Evolutionary conservation across 208 protist species (phyloP).

Genomic region (Acanthamoeba culbertsoni): DNA sequence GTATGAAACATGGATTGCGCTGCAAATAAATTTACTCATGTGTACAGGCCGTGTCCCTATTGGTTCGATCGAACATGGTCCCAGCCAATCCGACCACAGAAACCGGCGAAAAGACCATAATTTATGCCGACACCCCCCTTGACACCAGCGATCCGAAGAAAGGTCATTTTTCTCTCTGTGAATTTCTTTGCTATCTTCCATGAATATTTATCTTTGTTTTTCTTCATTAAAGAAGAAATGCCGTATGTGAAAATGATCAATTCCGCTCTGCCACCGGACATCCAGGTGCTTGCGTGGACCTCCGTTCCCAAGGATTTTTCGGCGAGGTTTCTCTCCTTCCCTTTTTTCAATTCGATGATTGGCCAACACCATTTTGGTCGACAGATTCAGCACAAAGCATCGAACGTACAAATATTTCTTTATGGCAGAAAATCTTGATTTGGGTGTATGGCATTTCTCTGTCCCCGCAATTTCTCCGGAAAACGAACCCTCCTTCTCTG

Average conservation of each 20-base stretch:
- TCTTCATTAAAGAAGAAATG: constrained; percentile 74
- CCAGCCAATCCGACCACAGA: neutral
- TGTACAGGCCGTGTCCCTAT: constrained; percentile 55
- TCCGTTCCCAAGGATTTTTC: constrained; percentile 90
- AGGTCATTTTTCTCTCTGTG: neutral
- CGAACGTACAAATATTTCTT: constrained; percentile 91
- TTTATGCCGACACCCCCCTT: neutral
- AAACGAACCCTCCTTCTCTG: neutral
- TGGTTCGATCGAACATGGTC: constrained; percentile 69
- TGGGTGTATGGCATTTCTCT: constrained; percentile 60
- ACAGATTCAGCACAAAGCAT: constrained; percentile 66
- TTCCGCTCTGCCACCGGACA: constrained; percentile 90
- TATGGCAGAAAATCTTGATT: constrained; percentile 54
- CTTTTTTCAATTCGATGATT: neutral
- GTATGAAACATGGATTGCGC: neutral
- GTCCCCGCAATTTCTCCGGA: neutral
- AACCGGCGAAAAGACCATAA: neutral
- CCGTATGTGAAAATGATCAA: constrained; percentile 96
- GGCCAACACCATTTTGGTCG: neutral
- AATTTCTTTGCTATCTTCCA: neutral
- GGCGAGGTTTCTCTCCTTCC: constrained; percentile 66
- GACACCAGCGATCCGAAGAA: neutral
- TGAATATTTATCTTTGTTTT: neutral
- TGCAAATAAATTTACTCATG: neutral
- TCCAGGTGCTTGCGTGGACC: constrained; percentile 92